A percentile compares a stretch with the other conserved stretches of the same genome.
phyloP scores from a whole-genome alignment of 1,139 yeast genomes.

The Hyphopichia buzzinii region DNA sequence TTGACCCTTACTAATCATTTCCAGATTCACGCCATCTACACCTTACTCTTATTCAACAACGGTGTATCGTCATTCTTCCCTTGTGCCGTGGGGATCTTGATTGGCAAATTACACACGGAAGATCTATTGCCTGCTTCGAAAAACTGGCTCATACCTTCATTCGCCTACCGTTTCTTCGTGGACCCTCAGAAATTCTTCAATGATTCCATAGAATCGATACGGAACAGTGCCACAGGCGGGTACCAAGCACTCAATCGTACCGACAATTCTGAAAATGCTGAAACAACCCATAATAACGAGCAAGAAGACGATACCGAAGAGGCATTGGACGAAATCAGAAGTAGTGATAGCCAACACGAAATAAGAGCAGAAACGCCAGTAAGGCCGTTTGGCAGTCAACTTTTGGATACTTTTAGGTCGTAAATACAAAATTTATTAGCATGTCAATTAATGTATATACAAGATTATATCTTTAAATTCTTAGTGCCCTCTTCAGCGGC shows the following conservation, averaged over 20 bases:
- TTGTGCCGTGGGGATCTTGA: constrained; percentile 52
- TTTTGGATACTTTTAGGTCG: constrained; percentile 55
- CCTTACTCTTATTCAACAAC: constrained; percentile 53
- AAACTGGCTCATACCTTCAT: constrained; percentile 47
- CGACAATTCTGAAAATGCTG: constrained; percentile 3
- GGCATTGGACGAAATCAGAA: constrained; percentile 24
- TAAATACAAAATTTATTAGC: constrained; percentile 8
- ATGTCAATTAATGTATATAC: neutral
- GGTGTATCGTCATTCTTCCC: constrained; percentile 52
- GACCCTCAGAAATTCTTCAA: constrained; percentile 19
- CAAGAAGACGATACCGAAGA: constrained; percentile 23
- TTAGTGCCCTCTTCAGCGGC: constrained; percentile 39
- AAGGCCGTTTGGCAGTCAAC: constrained; percentile 56
- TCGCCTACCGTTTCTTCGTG: constrained; percentile 22
- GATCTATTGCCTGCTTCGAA: constrained; percentile 62
- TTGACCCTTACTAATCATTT: constrained; percentile 55
- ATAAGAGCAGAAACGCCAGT: constrained; percentile 55
- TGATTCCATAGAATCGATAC: neutral
- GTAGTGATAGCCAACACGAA: constrained; percentile 21
- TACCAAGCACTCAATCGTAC: constrained; percentile 4
- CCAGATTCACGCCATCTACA: constrained; percentile 51
- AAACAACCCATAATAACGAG: constrained; percentile 6
- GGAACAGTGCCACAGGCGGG: constrained; percentile 6
- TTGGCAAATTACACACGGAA: constrained; percentile 56
- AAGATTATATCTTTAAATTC: constrained; percentile 25